A percentile compares a stretch with the other conserved stretches of the same genome.
Evolutionary conservation across 177 flowering plant genomes (phyloP).

Genomic region (Vitis hybrid): DNA sequence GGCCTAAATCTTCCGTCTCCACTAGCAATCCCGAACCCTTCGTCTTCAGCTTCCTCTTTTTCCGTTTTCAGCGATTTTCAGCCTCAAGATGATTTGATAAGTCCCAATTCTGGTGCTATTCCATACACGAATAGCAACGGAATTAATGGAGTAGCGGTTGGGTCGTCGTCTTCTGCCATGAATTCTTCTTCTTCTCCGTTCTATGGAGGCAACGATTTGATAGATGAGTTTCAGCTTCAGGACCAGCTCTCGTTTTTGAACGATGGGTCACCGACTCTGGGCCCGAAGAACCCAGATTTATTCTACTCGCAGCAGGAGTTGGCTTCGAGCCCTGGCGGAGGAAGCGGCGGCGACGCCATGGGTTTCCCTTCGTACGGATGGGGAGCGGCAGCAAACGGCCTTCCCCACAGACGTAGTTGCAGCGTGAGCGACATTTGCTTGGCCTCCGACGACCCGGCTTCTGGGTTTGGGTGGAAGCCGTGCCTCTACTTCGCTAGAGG

Average conservation of each 20-base stretch:
- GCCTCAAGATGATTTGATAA: conserved; percentile 36
- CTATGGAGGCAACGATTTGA: conserved; percentile 32
- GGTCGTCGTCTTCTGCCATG: conserved; percentile 25
- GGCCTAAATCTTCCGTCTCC: conserved; percentile 32
- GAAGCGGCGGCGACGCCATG: conserved; percentile 19
- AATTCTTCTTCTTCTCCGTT: conserved; percentile 35
- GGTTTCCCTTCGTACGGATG: conserved; percentile 35
- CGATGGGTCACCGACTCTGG: conserved; percentile 31
- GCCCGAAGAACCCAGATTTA: conserved; percentile 27
- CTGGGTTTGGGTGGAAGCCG: conserved; percentile 39
- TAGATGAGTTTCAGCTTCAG: conserved; percentile 68
- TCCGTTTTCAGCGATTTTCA: conserved; percentile 36
- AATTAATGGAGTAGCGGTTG: conserved; percentile 2
- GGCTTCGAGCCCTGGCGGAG: conserved; percentile 22
- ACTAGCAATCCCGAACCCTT: conserved; percentile 30
- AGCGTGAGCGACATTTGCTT: conserved; percentile 33
- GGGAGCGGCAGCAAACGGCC: conserved; percentile 22
- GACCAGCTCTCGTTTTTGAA: conserved; percentile 74
- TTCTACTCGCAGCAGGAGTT: conserved; percentile 37
- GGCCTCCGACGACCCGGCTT: conserved; percentile 21
- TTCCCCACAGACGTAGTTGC: conserved; percentile 29
- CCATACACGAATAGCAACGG: conserved; percentile 11
- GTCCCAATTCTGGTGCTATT: conserved; percentile 24
- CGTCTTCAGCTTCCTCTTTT: conserved; percentile 22
- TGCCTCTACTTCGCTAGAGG: conserved; percentile 42